Percentiles rank a stretch among this genome's conserved stretches.
These are phyloP conservation scores for Podaxis sp. DNA, from an alignment of 768 basidiomycete genomes.

Conservation along the genomic window DNA sequence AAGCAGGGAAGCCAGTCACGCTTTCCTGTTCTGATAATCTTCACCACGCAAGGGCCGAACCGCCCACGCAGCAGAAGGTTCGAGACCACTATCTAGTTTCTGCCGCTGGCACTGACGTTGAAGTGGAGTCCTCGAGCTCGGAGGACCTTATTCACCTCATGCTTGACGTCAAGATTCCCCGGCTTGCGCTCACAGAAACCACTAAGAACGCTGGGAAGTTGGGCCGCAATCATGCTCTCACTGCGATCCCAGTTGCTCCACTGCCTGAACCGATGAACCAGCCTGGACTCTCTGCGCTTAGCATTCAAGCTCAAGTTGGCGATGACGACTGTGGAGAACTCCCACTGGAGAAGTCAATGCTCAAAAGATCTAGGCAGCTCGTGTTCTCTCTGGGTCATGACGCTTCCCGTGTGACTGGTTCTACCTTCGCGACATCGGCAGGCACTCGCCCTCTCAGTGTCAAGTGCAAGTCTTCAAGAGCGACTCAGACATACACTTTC, in stretches of 20 bases:
- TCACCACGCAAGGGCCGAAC: slow-evolving; percentile 18
- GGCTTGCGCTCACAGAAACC: slow-evolving; percentile 29
- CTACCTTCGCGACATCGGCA: neutral
- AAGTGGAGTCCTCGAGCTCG: slow-evolving; percentile 19
- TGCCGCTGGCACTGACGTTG: neutral
- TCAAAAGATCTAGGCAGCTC: slow-evolving; percentile 2
- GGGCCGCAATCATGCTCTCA: slow-evolving; percentile 24
- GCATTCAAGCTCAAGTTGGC: slow-evolving; percentile 1
- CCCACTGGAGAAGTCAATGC: neutral
- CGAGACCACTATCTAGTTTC: slow-evolving; percentile 5
- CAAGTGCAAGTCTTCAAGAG: slow-evolving; percentile 31
- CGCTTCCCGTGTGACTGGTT: neutral
- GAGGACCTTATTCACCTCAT: slow-evolving; percentile 21
- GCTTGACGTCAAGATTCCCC: slow-evolving; percentile 16
- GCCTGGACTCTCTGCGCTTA: neutral
- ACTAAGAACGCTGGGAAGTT: slow-evolving; percentile 13
- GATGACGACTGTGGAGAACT: neutral
- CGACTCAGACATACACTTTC: slow-evolving; percentile 20
- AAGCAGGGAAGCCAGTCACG: slow-evolving; percentile 60
- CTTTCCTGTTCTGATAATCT: slow-evolving; percentile 47
- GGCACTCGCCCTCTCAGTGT: slow-evolving; percentile 44
- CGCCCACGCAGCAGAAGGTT: slow-evolving; percentile 10
- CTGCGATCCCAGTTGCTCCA: slow-evolving; percentile 39
- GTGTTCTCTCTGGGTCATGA: slow-evolving; percentile 14
- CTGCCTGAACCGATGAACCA: neutral